These are phyloP conservation scores for Pichia sp. DNA, from an alignment of 1,139 yeast genomes.

Conservation along the genomic window DNA sequence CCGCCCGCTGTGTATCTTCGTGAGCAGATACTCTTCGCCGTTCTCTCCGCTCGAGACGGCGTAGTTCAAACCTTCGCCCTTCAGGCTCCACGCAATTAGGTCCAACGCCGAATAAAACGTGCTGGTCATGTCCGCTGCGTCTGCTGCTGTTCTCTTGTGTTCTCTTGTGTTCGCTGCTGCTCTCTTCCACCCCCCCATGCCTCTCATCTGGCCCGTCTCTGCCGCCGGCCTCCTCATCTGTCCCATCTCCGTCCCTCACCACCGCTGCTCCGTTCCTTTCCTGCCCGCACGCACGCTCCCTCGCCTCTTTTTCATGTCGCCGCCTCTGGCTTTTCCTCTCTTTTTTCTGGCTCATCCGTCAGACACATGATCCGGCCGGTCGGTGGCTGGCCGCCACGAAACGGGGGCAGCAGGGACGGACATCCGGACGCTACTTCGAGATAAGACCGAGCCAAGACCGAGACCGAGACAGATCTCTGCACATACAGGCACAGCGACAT, in stretches of 20 bases:
- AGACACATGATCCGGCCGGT: neutral
- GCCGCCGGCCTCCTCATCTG: neutral
- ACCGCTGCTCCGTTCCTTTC: neutral
- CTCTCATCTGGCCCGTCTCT: neutral
- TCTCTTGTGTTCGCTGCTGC: neutral
- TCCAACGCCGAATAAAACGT: constrained; percentile 6
- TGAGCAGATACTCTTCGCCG: neutral
- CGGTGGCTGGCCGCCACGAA: neutral
- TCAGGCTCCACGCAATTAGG: constrained; percentile 7
- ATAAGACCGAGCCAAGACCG: too few relatives aligned
- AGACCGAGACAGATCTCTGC: too few relatives aligned
- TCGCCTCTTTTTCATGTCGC: neutral
- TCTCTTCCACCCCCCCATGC: neutral
- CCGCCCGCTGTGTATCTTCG: constrained; percentile 2
- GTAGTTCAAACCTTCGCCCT: constrained; percentile 6
- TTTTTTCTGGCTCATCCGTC: neutral
- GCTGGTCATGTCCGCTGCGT: neutral
- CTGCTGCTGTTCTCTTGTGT: too few relatives aligned
- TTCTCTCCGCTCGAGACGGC: constrained; percentile 3
- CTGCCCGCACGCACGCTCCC: neutral
- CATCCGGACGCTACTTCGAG: too few relatives aligned
- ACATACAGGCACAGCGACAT: too few relatives aligned
- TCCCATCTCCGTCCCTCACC: neutral
- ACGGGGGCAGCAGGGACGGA: too few relatives aligned
- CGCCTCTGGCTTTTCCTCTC: neutral